Percentiles rank a stretch among this genome's conserved stretches.
Conservation (phyloP, 2,329 filamentous ascomycete species). For the Arthrocladium fulminans region DNA sequence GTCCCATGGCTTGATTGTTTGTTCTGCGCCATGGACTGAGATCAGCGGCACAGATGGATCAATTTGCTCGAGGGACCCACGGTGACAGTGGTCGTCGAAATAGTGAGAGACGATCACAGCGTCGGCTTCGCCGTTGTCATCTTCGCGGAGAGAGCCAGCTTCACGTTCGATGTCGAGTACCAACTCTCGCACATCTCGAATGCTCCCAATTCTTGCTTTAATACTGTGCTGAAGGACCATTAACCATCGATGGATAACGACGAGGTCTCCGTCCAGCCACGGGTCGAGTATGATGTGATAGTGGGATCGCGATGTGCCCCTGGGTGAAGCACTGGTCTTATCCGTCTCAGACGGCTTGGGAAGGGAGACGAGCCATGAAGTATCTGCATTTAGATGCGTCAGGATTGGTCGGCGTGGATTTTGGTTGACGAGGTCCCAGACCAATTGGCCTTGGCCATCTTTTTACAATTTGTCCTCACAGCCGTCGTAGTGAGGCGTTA, state of each 20-base stretch:
- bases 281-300: neutral
- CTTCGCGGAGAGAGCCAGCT: no score
- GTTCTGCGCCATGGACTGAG: no score
- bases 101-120: no score
- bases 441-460: neutral
- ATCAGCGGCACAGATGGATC: no score
- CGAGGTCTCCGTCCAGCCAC: neutral
- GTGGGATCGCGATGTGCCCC: no score
- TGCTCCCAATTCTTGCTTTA: neutral
- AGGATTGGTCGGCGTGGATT: conserved; percentile 5
- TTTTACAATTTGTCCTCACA: neutral
- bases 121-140: no score
- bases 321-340: no score
- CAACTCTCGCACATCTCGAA: neutral
- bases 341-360: neutral
- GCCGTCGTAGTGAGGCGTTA: neutral
- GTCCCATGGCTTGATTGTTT: no score
- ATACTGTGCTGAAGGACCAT: neutral
- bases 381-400: conserved; percentile 9
- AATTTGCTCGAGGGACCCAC: no score
- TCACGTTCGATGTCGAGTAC: neutral
- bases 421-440: neutral
- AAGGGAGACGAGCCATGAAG: conserved; percentile 8
- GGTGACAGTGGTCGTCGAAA: no score
- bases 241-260: neutral